phyloP scores from a whole-genome alignment of 208 protist genomes.

The Trypanosoma scelopori region DNA sequence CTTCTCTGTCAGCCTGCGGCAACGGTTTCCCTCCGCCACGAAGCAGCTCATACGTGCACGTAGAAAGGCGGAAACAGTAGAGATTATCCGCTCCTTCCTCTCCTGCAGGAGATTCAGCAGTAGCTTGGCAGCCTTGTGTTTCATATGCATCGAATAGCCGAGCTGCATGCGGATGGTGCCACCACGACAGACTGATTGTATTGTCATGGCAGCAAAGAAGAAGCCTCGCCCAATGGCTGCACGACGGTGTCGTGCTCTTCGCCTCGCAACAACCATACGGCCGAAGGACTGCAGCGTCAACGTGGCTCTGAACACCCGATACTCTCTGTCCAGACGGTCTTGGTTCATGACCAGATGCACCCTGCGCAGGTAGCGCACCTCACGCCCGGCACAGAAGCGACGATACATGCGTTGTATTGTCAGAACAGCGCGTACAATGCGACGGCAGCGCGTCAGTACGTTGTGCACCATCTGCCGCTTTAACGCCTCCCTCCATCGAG shows the following conservation, averaged over 20 bases:
- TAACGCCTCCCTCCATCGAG: slow-evolving; percentile 35
- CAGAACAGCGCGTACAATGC: slow-evolving; percentile 38
- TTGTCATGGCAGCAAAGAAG: slow-evolving; percentile 36
- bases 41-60: slow-evolving; percentile 8
- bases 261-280: slow-evolving; percentile 46
- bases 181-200: slow-evolving; percentile 47
- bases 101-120: background rate
- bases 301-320: slow-evolving; percentile 27
- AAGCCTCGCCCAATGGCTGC: slow-evolving; percentile 49
- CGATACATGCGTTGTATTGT: slow-evolving; percentile 49
- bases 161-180: slow-evolving; percentile 25
- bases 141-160: background rate
- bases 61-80: slow-evolving; percentile 12
- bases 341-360: slow-evolving; percentile 34
- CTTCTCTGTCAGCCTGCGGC: slow-evolving; percentile 38
- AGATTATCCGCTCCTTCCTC: slow-evolving; percentile 8
- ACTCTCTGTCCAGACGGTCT: slow-evolving; percentile 47
- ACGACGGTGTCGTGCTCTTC: slow-evolving; percentile 29
- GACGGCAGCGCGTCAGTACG: slow-evolving; percentile 35
- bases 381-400: slow-evolving; percentile 39
- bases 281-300: slow-evolving; percentile 50
- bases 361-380: slow-evolving; percentile 58
- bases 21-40: slow-evolving; percentile 6
- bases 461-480: slow-evolving; percentile 37
- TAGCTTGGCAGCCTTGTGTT: background rate